A percentile compares a stretch with the other conserved stretches of the same genome.
phyloP scores from a whole-genome alignment of 2,329 filamentous ascomycete species.

The Claviceps citrina region DNA sequence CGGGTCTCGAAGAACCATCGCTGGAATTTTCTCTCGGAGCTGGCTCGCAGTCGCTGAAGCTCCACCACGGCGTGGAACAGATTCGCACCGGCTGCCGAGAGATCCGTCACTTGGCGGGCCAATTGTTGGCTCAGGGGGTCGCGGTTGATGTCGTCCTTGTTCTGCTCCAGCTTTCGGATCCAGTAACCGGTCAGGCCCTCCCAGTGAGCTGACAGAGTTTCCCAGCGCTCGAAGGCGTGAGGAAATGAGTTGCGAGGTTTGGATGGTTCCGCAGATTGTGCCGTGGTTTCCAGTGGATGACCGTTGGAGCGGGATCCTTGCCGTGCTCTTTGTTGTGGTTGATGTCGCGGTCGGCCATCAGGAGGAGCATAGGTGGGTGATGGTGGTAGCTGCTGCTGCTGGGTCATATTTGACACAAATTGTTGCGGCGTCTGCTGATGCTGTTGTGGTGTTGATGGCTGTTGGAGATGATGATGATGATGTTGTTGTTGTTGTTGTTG shows the following conservation, averaged over 20 bases:
- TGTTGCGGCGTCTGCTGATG: slow-evolving; percentile 2
- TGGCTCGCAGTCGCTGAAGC: slow-evolving; percentile 80
- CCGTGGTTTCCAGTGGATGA: slow-evolving; percentile 7
- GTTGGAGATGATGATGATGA: not conserved
- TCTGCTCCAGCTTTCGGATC: slow-evolving; percentile 84
- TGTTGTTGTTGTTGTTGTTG: slow-evolving; percentile 6
- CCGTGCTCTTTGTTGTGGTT: not conserved
- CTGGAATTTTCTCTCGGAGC: slow-evolving; percentile 94
- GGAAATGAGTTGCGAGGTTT: slow-evolving; percentile 62
- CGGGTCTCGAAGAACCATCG: slow-evolving; percentile 96
- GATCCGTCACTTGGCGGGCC: slow-evolving; percentile 83
- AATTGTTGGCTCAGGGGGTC: slow-evolving; percentile 78
- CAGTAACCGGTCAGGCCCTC: slow-evolving; percentile 94
- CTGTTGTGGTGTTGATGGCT: not conserved
- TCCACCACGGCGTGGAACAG: slow-evolving; percentile 96
- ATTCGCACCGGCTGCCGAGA: slow-evolving; percentile 94
- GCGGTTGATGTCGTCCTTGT: slow-evolving; percentile 67
- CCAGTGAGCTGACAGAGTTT: slow-evolving; percentile 93
- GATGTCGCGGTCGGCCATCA: slow-evolving; percentile 4
- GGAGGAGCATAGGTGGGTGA: slow-evolving; percentile 4
- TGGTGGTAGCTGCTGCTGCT: slow-evolving; percentile 1
- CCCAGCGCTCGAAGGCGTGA: slow-evolving; percentile 95
- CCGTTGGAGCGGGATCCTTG: not conserved
- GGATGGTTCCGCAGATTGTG: slow-evolving; percentile 10
- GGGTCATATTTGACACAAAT: not conserved